Base-by-base conservation (phyloP, 441 rosid genomes). In the Erodium moschatum region DNA sequence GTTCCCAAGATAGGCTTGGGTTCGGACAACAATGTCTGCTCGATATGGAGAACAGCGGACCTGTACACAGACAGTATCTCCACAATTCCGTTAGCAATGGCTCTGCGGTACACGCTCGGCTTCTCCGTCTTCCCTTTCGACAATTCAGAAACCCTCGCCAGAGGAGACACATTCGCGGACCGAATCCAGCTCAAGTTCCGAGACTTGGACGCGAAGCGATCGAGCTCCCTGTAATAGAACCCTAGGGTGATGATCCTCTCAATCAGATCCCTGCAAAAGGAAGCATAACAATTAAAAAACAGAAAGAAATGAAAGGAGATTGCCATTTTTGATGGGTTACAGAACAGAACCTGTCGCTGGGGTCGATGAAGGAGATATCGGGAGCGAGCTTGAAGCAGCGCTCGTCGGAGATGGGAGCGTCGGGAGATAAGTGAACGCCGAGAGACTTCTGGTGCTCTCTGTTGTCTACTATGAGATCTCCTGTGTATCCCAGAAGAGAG, bases 401-500 rank as follows among this genome's bases (percentile, higher is more conserved):
- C 65, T 87, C 82, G 16, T 86, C 87, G 60, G 96, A 83, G 80
- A 87, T 72, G 67, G 88, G 79, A 18, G 90, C 81, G 78, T 88
- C 88, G 16, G 86, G 78, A 7, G 86, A 79, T 52, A 81, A 74
- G 48, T 60, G 62, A 74, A 87, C 77, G 78, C 89, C 91, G 66
- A 83, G 78, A 56, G 96, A 81, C 38, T 76, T 77, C 24, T 76
- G 81, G 72, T 84, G 94, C 75, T 89, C 98, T 35, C 90, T 78
- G 80, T 88, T 92, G 85, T 91, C 96, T 81, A 94, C 75, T 52
- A 93, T 86, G 70, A 93, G 90, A 80, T 93, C 97, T 67, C 98
- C 97, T 12, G 97, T 88, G 89, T 84, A 87, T 67, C 98, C 98
- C 56, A 89, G 69, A 12, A 87, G 92, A 50, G 99, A 83, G 3